These are phyloP conservation scores for Acrocalymma vagum DNA, from an alignment of 2,329 filamentous ascomycete species.

Conservation along the genomic window DNA sequence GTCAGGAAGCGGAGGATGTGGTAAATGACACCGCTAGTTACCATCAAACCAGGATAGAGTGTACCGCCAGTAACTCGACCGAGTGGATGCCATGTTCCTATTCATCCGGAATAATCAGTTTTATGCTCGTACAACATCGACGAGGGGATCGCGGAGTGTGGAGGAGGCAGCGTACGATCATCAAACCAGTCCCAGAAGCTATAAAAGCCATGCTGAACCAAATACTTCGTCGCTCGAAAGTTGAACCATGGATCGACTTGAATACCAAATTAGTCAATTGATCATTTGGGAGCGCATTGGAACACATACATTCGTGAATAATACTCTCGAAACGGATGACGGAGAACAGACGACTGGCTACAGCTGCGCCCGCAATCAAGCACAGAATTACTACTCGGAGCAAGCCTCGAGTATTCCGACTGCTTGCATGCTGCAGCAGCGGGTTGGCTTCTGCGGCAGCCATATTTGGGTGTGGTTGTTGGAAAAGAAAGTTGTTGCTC, in stretches of 20 bases:
- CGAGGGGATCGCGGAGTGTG: conserved; percentile 5
- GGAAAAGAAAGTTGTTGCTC: conserved; percentile 35
- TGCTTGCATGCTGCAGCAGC: conserved; percentile 80
- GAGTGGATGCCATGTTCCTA: conserved; percentile 96
- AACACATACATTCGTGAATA: conserved; percentile 94
- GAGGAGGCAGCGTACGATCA: conserved; percentile 71
- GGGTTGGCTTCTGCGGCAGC: conserved; percentile 49
- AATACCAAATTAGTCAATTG: conserved; percentile 36
- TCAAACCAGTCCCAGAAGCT: conserved; percentile 99
- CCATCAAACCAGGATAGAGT: conserved; percentile 98
- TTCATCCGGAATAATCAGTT: conserved; percentile 24
- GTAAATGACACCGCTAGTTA: conserved; percentile 97
- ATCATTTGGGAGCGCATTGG: conserved; percentile 4
- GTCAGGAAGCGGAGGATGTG: conserved; percentile 88
- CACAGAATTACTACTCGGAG: conserved; percentile 89
- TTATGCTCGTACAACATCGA: conserved; percentile 1
- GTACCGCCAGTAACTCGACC: conserved; percentile 98
- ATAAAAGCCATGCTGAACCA: conserved; percentile 96
- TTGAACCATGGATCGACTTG: conserved; percentile 99
- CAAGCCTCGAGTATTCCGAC: conserved; percentile 82
- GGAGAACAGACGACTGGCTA: conserved; percentile 95
- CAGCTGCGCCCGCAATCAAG: conserved; percentile 89
- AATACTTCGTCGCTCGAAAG: conserved; percentile 97
- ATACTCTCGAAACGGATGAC: conserved; percentile 99
- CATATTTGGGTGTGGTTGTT: conserved; percentile 40